These are phyloP conservation scores for Seiridium unicorne DNA, from an alignment of 2,329 filamentous ascomycete genomes.

Conservation along the genomic window DNA sequence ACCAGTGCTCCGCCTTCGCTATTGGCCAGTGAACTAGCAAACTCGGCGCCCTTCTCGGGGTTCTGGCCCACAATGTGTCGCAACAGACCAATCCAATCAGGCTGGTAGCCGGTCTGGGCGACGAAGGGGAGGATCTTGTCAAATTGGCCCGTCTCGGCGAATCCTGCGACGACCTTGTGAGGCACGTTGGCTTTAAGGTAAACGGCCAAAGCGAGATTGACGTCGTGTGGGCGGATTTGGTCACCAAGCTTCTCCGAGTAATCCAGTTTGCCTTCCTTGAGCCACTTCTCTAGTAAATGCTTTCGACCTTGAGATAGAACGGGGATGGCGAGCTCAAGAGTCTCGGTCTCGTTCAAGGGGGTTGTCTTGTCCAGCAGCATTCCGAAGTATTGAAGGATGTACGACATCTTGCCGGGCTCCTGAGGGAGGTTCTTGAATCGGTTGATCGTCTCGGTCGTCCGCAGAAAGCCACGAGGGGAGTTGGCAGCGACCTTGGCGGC, in stretches of 20 bases:
- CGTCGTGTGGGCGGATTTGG: constrained; percentile 84
- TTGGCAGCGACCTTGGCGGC: constrained; percentile 96
- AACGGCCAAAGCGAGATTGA: constrained; percentile 81
- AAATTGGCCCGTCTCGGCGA: constrained; percentile 94
- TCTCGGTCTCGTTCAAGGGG: constrained; percentile 85
- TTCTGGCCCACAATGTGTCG: constrained; percentile 91
- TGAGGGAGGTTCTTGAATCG: constrained; percentile 83
- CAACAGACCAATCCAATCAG: constrained; percentile 90
- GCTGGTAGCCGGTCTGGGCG: constrained; percentile 79
- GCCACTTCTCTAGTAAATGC: constrained; percentile 96
- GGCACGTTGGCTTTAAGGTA: constrained; percentile 89
- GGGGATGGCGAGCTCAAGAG: constrained; percentile 86
- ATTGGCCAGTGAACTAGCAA: constrained; percentile 88
- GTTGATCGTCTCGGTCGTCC: constrained; percentile 93
- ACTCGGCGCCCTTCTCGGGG: constrained; percentile 91
- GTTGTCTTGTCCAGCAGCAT: constrained; percentile 93
- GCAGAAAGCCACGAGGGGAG: constrained; percentile 92
- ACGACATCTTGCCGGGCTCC: constrained; percentile 82
- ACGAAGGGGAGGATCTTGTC: constrained; percentile 95
- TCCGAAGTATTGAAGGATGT: constrained; percentile 96
- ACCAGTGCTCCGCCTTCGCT: constrained; percentile 84
- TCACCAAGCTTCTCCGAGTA: constrained; percentile 97
- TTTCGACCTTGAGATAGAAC: constrained; percentile 93
- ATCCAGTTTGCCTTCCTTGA: constrained; percentile 92
- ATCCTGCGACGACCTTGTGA: constrained; percentile 91